A percentile compares a stretch with the other conserved stretches of the same genome.
Evolutionary conservation across 2,329 filamentous ascomycete genomes (phyloP).

Genomic region (Fusarium burgessii): DNA sequence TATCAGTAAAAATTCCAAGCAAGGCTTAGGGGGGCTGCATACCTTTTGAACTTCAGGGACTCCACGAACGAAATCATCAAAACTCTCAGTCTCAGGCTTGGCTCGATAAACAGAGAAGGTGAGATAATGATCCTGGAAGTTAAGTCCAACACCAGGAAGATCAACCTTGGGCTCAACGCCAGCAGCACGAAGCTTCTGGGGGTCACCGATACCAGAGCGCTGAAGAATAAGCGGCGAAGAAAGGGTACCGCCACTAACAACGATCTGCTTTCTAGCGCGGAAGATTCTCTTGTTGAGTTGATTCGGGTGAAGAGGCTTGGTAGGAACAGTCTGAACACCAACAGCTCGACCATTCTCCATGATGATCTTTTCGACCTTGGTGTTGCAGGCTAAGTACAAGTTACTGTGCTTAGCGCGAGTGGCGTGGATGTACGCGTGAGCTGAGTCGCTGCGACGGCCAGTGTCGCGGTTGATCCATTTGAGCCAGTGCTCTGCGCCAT

Average conservation of each 20-base stretch:
- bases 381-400: conserved; percentile 78
- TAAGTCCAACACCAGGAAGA: conserved; percentile 78
- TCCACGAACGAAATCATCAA: conserved; percentile 83
- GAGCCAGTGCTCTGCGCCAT: conserved; percentile 84
- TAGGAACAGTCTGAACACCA: conserved; percentile 76
- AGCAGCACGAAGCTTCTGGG: conserved; percentile 75
- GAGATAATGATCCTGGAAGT: conserved; percentile 82
- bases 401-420: conserved; percentile 78
- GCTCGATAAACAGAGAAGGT: conserved; percentile 78
- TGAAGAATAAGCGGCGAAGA: conserved; percentile 81
- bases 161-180: conserved; percentile 78
- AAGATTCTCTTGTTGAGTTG: conserved; percentile 67
- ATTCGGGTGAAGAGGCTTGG: conserved; percentile 73
- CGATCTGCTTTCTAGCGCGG: conserved; percentile 78
- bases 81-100: conserved; percentile 80
- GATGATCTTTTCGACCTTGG: conserved; percentile 82
- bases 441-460: conserved; percentile 76
- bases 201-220: conserved; percentile 78
- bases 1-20: neutral
- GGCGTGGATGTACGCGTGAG: conserved; percentile 82
- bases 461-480: conserved; percentile 82
- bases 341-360: conserved; percentile 79
- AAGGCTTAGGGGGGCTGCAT: conserved; percentile 30
- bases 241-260: conserved; percentile 78
- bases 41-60: conserved; percentile 78